A percentile compares a stretch with the other conserved stretches of the same genome.
Evolutionary conservation across 2,329 filamentous ascomycete species (phyloP).

Genomic region (Aspergillus alliaceus): DNA sequence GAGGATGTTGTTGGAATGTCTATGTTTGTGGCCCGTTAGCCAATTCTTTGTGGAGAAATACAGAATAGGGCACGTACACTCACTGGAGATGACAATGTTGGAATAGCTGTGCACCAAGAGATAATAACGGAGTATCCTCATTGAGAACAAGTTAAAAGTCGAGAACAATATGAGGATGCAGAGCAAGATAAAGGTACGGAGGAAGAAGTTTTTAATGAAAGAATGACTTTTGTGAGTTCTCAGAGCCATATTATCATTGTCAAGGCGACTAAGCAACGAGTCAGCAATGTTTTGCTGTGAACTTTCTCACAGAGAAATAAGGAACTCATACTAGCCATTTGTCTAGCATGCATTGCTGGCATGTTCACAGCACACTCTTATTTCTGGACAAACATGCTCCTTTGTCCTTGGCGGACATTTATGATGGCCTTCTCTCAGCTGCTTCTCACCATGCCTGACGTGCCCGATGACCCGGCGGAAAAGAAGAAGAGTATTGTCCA

Average conservation of each 20-base stretch:
- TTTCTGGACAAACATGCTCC: background rate
- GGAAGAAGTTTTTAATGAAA: background rate
- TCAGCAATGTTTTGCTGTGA: background rate
- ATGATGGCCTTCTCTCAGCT: background rate
- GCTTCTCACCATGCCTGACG: background rate
- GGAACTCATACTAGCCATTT: background rate
- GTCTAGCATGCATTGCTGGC: background rate
- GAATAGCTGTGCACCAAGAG: background rate
- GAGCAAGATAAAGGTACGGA: background rate
- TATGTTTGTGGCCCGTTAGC: background rate
- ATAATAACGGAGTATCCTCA: background rate
- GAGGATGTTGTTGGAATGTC: background rate
- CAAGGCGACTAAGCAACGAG: constrained; percentile 8
- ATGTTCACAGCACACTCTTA: too few relatives aligned
- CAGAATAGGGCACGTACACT: background rate
- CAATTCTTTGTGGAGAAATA: background rate
- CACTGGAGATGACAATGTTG: background rate
- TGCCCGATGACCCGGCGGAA: background rate
- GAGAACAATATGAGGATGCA: too few relatives aligned
- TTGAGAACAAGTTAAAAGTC: background rate
- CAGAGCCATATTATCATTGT: background rate
- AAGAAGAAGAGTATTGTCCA: background rate
- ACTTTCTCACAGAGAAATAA: background rate
- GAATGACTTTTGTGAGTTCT: background rate
- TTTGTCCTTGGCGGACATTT: background rate